phyloP scores from a whole-genome alignment of 1,284 basidiomycete species.

The Peniophora sp. region DNA sequence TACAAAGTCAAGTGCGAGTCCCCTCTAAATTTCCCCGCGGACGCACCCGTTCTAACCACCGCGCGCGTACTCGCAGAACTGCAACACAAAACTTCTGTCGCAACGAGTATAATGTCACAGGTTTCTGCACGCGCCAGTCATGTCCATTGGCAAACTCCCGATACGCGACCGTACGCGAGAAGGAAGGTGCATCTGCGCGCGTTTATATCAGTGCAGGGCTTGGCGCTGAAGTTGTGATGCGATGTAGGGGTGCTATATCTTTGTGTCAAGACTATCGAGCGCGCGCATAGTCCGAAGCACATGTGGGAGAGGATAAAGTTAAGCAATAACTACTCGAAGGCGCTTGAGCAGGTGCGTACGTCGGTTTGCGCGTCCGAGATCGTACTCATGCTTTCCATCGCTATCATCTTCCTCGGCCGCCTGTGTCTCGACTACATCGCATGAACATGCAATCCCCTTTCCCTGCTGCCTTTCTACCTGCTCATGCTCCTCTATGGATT shows the following conservation, averaged over 20 bases:
- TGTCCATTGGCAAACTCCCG: slow-evolving; percentile 96
- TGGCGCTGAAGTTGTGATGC: neutral
- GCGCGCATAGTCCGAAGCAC: slow-evolving; percentile 89
- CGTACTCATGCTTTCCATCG: neutral
- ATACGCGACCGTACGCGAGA: slow-evolving; percentile 95
- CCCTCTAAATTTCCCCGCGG: neutral
- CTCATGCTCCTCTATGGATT: too few species aligned
- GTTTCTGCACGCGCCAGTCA: slow-evolving; percentile 93
- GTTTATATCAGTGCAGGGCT: neutral
- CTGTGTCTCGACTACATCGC: too few species aligned
- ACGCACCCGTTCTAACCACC: slow-evolving; percentile 3
- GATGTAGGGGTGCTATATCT: slow-evolving; percentile 79
- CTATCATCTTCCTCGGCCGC: too few species aligned
- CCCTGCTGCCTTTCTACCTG: too few species aligned
- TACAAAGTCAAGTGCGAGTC: slow-evolving; percentile 91
- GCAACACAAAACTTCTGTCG: slow-evolving; percentile 95
- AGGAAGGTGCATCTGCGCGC: slow-evolving; percentile 60
- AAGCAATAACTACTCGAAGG: slow-evolving; percentile 91
- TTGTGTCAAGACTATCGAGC: slow-evolving; percentile 98
- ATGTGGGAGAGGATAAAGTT: slow-evolving; percentile 98
- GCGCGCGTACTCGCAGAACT: slow-evolving; percentile 45
- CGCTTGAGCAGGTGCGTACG: slow-evolving; percentile 77
- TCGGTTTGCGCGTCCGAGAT: neutral
- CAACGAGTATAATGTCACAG: slow-evolving; percentile 98
- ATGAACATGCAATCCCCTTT: too few species aligned